A percentile compares a stretch with the other conserved stretches of the same genome.
phyloP scores from a whole-genome alignment of 2,329 filamentous ascomycete genomes.

The Colletotrichum australisinense region DNA sequence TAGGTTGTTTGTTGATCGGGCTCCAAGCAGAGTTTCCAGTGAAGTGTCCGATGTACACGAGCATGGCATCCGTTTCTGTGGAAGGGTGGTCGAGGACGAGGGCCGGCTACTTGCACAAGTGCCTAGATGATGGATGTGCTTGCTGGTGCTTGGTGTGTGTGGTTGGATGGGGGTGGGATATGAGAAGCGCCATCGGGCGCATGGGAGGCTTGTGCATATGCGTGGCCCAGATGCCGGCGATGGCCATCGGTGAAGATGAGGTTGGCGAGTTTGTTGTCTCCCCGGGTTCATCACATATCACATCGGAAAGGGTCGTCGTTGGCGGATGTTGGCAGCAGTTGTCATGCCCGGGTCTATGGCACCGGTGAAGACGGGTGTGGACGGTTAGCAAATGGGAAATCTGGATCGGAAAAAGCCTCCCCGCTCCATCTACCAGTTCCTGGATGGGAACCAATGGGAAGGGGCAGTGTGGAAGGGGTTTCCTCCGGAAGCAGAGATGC shows the following conservation, averaged over 20 bases:
- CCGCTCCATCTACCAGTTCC: not conserved
- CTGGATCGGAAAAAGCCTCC: constrained; percentile 24
- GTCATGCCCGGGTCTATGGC: constrained; percentile 34
- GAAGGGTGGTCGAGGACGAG: not conserved
- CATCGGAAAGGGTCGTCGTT: constrained; percentile 23
- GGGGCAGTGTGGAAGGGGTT: constrained; percentile 2
- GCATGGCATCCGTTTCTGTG: not conserved
- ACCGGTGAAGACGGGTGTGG: constrained; percentile 30
- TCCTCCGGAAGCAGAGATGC: not conserved
- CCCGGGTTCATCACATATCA: constrained; percentile 25
- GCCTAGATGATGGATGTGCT: not conserved
- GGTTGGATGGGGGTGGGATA: not conserved
- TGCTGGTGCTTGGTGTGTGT: not conserved
- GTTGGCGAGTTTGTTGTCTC: not conserved
- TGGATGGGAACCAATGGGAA: constrained; percentile 19
- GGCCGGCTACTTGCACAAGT: not conserved
- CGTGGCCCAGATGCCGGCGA: constrained; percentile 1
- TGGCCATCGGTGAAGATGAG: not conserved
- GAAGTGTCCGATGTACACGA: not conserved
- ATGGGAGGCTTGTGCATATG: not conserved
- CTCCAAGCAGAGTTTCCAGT: not conserved
- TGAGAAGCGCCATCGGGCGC: constrained; percentile 11
- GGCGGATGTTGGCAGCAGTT: constrained; percentile 34
- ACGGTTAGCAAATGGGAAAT: constrained; percentile 21
- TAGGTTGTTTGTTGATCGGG: not conserved